A percentile compares a stretch with the other conserved stretches of the same genome.
phyloP scores from a whole-genome alignment of 169 alveolate genomes.

The Cryptosporidium ubiquitum region DNA sequence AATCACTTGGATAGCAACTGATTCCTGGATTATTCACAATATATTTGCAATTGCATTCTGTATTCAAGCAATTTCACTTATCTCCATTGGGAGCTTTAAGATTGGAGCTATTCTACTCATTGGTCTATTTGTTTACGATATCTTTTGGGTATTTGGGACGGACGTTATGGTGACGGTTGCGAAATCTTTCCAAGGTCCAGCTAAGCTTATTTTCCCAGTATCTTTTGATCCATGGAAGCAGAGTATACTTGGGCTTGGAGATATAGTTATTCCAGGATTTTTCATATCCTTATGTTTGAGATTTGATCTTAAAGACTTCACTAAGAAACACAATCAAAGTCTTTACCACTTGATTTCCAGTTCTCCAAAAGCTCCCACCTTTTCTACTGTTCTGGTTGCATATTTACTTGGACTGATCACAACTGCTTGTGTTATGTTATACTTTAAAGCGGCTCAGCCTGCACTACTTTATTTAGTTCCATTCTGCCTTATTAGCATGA shows the following conservation, averaged over 20 bases:
- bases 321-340: constrained; percentile 73
- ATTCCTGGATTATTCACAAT: constrained; percentile 89
- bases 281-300: constrained; percentile 90
- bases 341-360: constrained; percentile 44
- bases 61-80: constrained; percentile 86
- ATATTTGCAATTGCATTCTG: constrained; percentile 89
- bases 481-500: constrained; percentile 81
- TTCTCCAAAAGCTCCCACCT: constrained; percentile 74
- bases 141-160: constrained; percentile 94
- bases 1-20: constrained; percentile 81
- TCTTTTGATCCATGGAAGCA: constrained; percentile 80
- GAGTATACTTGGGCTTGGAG: constrained; percentile 94
- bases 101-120: constrained; percentile 87
- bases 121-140: constrained; percentile 92
- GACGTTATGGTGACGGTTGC: constrained; percentile 96
- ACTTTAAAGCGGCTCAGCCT: constrained; percentile 90
- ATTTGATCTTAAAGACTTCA: constrained; percentile 83
- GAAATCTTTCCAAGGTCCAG: constrained; percentile 91
- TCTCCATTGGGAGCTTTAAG: constrained; percentile 88
- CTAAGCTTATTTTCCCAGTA: constrained; percentile 90
- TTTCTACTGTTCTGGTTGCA: constrained; percentile 82
- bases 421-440: constrained; percentile 88
- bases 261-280: constrained; percentile 94
- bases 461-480: constrained; percentile 95
- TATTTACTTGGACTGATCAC: constrained; percentile 88